Percentiles rank a stretch among this genome's conserved stretches.
Conservation (phyloP, 768 basidiomycete genomes). For the Amanita molliuscula region DNA sequence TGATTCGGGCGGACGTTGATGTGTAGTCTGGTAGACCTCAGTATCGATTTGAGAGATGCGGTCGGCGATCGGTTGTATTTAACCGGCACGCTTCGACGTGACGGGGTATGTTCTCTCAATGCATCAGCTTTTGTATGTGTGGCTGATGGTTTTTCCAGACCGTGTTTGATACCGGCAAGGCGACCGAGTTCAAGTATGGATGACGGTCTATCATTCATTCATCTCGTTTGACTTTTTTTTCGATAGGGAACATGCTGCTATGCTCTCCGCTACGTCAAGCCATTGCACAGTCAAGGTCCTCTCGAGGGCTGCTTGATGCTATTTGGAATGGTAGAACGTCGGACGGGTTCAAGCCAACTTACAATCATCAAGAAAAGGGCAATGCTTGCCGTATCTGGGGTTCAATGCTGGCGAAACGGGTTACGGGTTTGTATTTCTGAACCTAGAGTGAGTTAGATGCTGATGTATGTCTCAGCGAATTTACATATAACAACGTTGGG, state of each 20-base stretch:
- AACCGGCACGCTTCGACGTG: slow-evolving; percentile 66
- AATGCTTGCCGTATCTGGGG: slow-evolving; percentile 85
- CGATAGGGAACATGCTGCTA: slow-evolving; percentile 48
- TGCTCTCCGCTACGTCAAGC: slow-evolving; percentile 63
- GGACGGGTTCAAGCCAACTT: slow-evolving; percentile 55
- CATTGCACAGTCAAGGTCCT: slow-evolving; percentile 61
- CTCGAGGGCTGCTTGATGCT: slow-evolving; percentile 61
- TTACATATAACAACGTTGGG: slow-evolving; percentile 91
- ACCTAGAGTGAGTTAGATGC: not conserved
- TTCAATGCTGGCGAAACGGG: slow-evolving; percentile 74
- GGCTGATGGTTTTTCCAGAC: slow-evolving; percentile 31
- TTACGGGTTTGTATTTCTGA: slow-evolving; percentile 49
- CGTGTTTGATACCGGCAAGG: slow-evolving; percentile 74
- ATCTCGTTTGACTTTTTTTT: not conserved
- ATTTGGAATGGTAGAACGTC: slow-evolving; percentile 34
- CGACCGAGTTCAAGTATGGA: slow-evolving; percentile 53
- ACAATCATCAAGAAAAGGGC: slow-evolving; percentile 55
- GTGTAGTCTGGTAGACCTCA: slow-evolving; percentile 44
- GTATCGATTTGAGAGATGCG: slow-evolving; percentile 84
- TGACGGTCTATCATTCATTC: not conserved
- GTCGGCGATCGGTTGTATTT: slow-evolving; percentile 89
- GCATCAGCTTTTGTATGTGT: not conserved
- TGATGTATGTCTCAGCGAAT: slow-evolving; percentile 43
- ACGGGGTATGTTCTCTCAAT: slow-evolving; percentile 52
- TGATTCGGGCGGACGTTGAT: not conserved